Base-by-base conservation (phyloP, 2,329 filamentous ascomycete genomes). In the Claviceps sp. region DNA sequence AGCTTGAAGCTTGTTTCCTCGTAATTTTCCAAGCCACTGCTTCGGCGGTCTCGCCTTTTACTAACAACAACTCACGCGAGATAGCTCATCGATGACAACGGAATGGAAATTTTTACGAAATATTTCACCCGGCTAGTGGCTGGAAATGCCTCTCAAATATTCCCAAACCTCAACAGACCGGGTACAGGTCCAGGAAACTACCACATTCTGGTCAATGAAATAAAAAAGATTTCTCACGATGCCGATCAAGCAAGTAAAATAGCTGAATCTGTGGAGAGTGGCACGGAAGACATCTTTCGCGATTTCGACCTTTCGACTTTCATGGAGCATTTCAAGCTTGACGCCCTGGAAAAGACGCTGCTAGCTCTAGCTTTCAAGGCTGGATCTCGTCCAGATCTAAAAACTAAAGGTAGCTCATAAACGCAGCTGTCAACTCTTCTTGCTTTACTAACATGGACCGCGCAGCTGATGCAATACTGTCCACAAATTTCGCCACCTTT, bases 61-160 rank as follows among this genome's bases (percentile, higher is more conserved):
- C 57, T 65, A 48, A 67, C 56, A n/a, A 43, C 4, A 37, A 26
- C 44, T 41, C 24, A 11, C 47, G 42, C 38, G 13, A 26, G 47
- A 52, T 58, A 95, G 87, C 83, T 97, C 67, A 85, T 97, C 73
- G 85, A 95, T 81, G 90, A 91, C 63, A 85, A 95, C 89, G 90
- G 90, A 66, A 98, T 98, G 91, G 94, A 98, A 77, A 89, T 96
- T 66, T 96, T 90, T 68, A 84, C 88, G 55, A 94, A 90, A 75
- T 96, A 93, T 70, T 95, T 98, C 71, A 84, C 88, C 69, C 88
- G 91, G 70, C 77, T 97, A 66, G 81, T 98, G 65, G 86, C 85
- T 70, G 84, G 85, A 71, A 96, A 96, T 81, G 88, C 90, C 62
- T 75, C 84, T 57, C 85, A 93, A 63, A 93, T 98, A 66, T 97